Evolutionary conservation across 1,284 basidiomycete species (phyloP), one percentile per base, ranked within the genome.

Genomic region (Inonotus obliquus): DNA sequence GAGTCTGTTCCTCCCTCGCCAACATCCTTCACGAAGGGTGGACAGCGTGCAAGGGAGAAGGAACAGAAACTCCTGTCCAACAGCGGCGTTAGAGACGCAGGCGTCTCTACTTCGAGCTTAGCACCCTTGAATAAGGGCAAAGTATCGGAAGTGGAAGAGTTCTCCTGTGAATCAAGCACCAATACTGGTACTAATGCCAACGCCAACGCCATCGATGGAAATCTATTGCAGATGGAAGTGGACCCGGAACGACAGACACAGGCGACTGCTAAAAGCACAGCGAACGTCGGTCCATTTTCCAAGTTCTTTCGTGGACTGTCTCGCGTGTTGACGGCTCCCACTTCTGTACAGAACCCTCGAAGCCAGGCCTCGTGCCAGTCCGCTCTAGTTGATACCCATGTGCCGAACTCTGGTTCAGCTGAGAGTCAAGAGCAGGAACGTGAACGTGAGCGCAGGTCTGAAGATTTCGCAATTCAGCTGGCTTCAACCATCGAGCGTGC

Each of bases 211-310:
- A 27, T 25, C 53, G 53, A 27, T 14, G 41, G 17, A 21, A 14
- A 45, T 45, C 4, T 14, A 21, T 4, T 3, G 14, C 41, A 17
- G 19, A 44, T 9, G 41, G 27, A 25, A 17, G 21, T 17, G 41
- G 25, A 45, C 27, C 4, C 9, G 9, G 32, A 32, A 32, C 4
- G 9, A 32, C 32, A 4, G 4, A 32, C 9, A 41, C 11, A 38
- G 25, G 13, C 10, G 25, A 38, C 21, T 25, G 38, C 35, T 17
- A 23, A 37, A 55, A 45, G 41, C 44, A 19, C 25, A 21, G 17
- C 17, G n/a, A 44, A 44, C 55, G 55, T 57, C 55, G 23, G 55
- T 57, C 29, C 32, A 10, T 57, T 44, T 57, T 57, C 17, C 32
- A 49, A 49, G 47, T 23, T 49, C 47, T 23, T 57, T 17, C 55